phyloP scores from a whole-genome alignment of 306 rosid genomes.

The Prunus campanulata region DNA sequence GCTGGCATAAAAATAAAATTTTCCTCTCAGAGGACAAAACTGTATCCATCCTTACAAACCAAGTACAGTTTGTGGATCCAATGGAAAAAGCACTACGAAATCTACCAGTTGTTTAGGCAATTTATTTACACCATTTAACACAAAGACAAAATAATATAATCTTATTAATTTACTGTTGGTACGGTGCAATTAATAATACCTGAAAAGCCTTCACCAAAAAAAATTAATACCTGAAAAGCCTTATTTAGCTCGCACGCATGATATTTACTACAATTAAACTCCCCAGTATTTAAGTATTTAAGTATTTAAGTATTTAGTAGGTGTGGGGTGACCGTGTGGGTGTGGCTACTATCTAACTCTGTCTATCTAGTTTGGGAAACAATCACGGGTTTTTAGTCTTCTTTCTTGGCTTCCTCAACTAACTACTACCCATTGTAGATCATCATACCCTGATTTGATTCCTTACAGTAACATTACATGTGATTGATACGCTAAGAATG shows the following conservation, averaged over 20 bases:
- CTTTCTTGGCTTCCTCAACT: too few relatives aligned
- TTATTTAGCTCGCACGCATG: neutral
- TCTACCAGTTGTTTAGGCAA: too few relatives aligned
- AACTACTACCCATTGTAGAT: too few relatives aligned
- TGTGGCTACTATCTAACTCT: neutral
- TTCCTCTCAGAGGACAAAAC: neutral
- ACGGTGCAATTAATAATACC: neutral
- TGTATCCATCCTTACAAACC: neutral
- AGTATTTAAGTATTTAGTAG: neutral
- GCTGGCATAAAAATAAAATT: neutral
- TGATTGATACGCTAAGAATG: too few relatives aligned
- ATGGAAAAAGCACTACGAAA: neutral
- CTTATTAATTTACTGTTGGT: too few relatives aligned
- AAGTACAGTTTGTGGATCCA: neutral
- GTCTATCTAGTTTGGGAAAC: neutral
- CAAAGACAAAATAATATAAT: too few relatives aligned
- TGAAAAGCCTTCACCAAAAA: neutral
- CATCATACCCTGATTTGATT: too few relatives aligned
- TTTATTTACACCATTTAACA: too few relatives aligned
- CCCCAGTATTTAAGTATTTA: neutral
- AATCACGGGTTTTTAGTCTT: neutral
- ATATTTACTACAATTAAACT: too few relatives aligned
- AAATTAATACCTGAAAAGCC: neutral
- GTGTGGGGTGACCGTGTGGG: neutral
- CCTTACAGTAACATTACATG: too few relatives aligned